phyloP scores from a whole-genome alignment of 2,329 filamentous ascomycete genomes.

The Phialophora macrospora region DNA sequence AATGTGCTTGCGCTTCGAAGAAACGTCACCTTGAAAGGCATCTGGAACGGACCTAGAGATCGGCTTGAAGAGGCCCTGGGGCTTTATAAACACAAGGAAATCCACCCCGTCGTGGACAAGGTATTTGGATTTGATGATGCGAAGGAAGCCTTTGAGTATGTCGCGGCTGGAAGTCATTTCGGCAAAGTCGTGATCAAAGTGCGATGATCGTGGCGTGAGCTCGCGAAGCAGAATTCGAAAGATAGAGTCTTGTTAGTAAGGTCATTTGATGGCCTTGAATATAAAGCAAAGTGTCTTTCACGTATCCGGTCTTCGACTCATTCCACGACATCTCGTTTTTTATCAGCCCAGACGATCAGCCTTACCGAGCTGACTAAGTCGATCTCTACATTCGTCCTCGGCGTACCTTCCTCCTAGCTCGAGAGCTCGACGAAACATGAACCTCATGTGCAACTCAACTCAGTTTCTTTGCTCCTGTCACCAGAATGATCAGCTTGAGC shows the following conservation, averaged over 20 bases:
- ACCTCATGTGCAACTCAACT: not conserved
- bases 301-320: too few relatives aligned
- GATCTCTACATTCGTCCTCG: too few relatives aligned
- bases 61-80: slow-evolving; percentile 49
- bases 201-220: not conserved
- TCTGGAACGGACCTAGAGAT: slow-evolving; percentile 67
- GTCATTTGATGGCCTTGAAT: too few relatives aligned
- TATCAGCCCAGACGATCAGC: too few relatives aligned
- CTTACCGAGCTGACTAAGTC: too few relatives aligned
- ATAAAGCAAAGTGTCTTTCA: too few relatives aligned
- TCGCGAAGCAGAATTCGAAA: too few relatives aligned
- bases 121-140: slow-evolving; percentile 48
- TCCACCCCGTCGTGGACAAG: slow-evolving; percentile 48
- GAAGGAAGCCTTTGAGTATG: slow-evolving; percentile 50
- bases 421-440: not conserved
- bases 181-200: slow-evolving; percentile 48
- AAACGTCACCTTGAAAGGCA: slow-evolving; percentile 61
- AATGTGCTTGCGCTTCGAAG: slow-evolving; percentile 61
- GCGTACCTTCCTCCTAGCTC: not conserved
- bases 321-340: too few relatives aligned
- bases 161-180: slow-evolving; percentile 51
- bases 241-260: too few relatives aligned
- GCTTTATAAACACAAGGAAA: slow-evolving; percentile 44
- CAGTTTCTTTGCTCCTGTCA: not conserved
- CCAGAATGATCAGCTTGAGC: not conserved